These are phyloP conservation scores for Tylopilus sp. DNA, from an alignment of 1,284 basidiomycete species.

Conservation along the genomic window DNA sequence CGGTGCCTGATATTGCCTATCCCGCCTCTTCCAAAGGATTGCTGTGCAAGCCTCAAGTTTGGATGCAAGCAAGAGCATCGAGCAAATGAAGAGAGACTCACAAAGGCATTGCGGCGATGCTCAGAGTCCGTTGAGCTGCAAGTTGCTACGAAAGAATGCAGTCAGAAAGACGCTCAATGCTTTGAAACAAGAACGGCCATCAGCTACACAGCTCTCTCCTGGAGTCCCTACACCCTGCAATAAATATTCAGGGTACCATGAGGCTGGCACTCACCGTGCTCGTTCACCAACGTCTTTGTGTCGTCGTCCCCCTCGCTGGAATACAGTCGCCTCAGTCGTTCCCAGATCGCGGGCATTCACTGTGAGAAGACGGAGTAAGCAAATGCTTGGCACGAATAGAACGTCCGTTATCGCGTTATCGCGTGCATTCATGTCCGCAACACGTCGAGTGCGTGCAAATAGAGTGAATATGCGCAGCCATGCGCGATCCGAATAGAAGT, in stretches of 20 bases:
- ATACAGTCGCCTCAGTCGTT: constrained; percentile 13
- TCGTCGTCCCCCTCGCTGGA: constrained; percentile 7
- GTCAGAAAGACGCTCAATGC: neutral
- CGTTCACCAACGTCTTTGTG: constrained; percentile 9
- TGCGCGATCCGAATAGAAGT: no score
- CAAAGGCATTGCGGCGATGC: constrained; percentile 38
- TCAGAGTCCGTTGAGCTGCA: constrained; percentile 3
- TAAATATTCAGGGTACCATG: neutral
- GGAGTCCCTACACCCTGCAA: no score
- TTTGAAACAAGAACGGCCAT: no score
- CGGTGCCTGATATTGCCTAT: constrained; percentile 59
- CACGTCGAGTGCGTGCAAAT: neutral
- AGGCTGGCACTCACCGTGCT: constrained; percentile 11
- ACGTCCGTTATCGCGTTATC: neutral
- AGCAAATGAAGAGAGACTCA: constrained; percentile 18
- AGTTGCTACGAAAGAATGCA: constrained; percentile 14
- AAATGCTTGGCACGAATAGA: neutral
- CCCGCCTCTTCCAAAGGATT: constrained; percentile 65
- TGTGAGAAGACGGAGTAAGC: constrained; percentile 12
- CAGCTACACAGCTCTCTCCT: no score
- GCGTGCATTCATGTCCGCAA: neutral
- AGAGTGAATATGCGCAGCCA: neutral
- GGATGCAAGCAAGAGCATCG: neutral
- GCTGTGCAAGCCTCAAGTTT: constrained; percentile 29
- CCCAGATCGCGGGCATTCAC: constrained; percentile 22